phyloP scores from a whole-genome alignment of 2,329 filamentous ascomycete genomes.

The Capronia coronata region DNA sequence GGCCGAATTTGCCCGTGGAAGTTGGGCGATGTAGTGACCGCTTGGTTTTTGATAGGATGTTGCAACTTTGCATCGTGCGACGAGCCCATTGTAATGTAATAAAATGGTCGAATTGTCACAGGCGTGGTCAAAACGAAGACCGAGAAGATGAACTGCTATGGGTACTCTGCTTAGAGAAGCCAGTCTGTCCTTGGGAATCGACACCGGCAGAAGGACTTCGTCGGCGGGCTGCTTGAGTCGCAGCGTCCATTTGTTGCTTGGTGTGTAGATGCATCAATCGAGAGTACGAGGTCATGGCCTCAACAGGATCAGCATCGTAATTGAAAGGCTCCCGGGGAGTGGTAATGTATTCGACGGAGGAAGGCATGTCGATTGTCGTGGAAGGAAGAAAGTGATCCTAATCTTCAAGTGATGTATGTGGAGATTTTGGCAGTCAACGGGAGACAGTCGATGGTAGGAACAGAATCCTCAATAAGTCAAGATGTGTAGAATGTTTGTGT shows the following conservation, averaged over 20 bases:
- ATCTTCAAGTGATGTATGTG: too few species aligned
- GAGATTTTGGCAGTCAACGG: too few species aligned
- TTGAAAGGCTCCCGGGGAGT: conserved; percentile 16
- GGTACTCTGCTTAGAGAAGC: conserved; percentile 15
- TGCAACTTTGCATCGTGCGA: too few species aligned
- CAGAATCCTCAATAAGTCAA: background rate
- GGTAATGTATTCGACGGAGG: conserved; percentile 25
- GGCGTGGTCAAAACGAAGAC: conserved; percentile 20
- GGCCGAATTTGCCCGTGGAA: too few species aligned
- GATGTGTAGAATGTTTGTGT: background rate
- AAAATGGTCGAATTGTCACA: too few species aligned
- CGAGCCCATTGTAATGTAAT: too few species aligned
- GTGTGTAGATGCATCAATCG: conserved; percentile 60
- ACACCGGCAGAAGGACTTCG: conserved; percentile 26
- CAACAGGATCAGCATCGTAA: conserved; percentile 25
- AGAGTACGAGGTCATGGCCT: conserved; percentile 43
- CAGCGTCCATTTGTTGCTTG: conserved; percentile 58
- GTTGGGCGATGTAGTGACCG: background rate
- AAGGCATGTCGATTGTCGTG: conserved; percentile 21
- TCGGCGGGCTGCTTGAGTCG: conserved; percentile 42
- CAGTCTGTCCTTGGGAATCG: conserved; percentile 15
- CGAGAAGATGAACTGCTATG: conserved; percentile 23
- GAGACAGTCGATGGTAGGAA: too few species aligned
- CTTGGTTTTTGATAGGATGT: background rate
- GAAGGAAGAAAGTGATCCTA: too few species aligned